Conservation (phyloP, 805 yeast genomes). For the Yamadazyma scolyti region DNA sequence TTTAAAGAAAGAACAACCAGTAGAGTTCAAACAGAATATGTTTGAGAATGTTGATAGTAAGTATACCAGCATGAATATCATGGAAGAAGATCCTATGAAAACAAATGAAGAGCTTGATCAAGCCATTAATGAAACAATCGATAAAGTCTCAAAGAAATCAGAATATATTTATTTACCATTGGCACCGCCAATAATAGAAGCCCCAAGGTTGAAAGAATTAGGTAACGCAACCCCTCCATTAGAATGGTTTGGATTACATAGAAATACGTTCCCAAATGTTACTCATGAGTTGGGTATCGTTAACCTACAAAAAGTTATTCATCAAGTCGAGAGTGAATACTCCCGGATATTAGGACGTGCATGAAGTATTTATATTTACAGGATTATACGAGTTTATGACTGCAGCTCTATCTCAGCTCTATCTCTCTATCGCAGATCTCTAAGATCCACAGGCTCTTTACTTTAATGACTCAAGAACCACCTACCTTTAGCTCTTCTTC, state of each 20-base stretch:
- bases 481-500: constrained; percentile 85
- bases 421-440: no score
- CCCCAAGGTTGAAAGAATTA: constrained; percentile 84
- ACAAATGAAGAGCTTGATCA: constrained; percentile 22
- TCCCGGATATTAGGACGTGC: constrained; percentile 47
- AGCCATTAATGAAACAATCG: constrained; percentile 34
- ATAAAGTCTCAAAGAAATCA: constrained; percentile 32
- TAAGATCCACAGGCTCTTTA: no score
- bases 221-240: constrained; percentile 98
- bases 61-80: background rate
- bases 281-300: constrained; percentile 80
- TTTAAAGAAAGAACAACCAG: constrained; percentile 22
- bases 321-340: constrained; percentile 58
- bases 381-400: background rate
- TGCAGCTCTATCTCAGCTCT: no score
- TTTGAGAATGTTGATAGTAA: constrained; percentile 4
- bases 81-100: constrained; percentile 3
- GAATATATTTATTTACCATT: constrained; percentile 59
- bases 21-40: constrained; percentile 12
- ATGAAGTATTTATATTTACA: constrained; percentile 9
- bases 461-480: constrained; percentile 82
- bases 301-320: constrained; percentile 68
- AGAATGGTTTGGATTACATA: constrained; percentile 95
- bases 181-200: constrained; percentile 76
- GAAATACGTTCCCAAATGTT: constrained; percentile 79